Base-by-base conservation (phyloP, 2,329 filamentous ascomycete species). In the Aspergillus costaricaensis region DNA sequence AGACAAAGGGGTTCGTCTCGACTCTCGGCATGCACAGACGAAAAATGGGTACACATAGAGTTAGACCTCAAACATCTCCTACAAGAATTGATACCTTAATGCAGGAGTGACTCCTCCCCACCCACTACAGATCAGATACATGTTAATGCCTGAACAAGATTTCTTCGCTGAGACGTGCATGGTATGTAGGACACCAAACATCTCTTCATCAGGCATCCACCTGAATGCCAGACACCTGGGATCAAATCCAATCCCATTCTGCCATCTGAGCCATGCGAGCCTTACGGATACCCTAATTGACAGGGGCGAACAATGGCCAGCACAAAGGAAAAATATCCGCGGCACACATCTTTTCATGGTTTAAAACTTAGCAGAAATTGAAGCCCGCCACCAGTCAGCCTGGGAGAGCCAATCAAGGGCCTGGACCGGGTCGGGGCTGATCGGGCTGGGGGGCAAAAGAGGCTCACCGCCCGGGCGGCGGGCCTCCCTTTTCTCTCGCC, bases 391-490 rank as follows among this genome's bases (percentile, higher is more conserved):
- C 39, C 23, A 44, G 53, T 15, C 51, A 38, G 53, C 30, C 43
- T 30, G 41, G 39, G 14, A 44, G n/a, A 25, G 38, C 57, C 51
- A 56, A 59, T 56, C 43, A 55, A 38, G 30, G 50, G 30, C 32
- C 36, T 39, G 30, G 50, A 21, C 50, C 21, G 30, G 27, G 25
- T 30, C 50, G 49, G 58, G 21, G 53, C 41, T 53, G 30, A 48
- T 53, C 58, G 49, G 43, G 21, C 55, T 58, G 51, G 56, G 56
- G 53, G 59, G 59, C 59, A 44, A 59, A 61, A 47, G 25, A 17
- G 23, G 25, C 53, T 55, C 53, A 55, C 53, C 53, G 53, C 53
- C 53, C 53, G 53, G 19, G 30, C 36, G 36, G 32, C n/a, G 51
- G 30, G 39, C 23, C 52, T 43, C 53, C 36, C 17, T 55, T 55